Percentiles rank a stretch among this genome's conserved stretches.
Evolutionary conservation across 768 basidiomycete species (phyloP).

Genomic region (Stropharia rugosoannulata): DNA sequence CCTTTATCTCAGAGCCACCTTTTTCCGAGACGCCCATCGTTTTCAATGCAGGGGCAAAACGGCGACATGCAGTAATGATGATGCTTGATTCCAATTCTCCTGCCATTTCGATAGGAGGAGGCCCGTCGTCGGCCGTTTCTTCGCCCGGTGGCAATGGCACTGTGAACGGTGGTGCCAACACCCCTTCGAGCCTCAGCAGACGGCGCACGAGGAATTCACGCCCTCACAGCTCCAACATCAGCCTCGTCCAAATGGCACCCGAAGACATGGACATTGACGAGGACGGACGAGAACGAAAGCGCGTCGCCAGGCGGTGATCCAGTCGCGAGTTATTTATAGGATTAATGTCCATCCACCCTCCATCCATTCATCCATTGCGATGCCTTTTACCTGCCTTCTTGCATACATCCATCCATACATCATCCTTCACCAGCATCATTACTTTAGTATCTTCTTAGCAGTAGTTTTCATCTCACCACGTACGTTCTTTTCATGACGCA

Average conservation of each 20-base stretch:
- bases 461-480: too few species aligned
- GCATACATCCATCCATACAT: neutral
- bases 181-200: slow-evolving; percentile 28
- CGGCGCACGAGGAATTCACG: slow-evolving; percentile 57
- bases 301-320: slow-evolving; percentile 59
- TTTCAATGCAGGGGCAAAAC: slow-evolving; percentile 61
- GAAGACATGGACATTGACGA: slow-evolving; percentile 79
- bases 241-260: slow-evolving; percentile 29
- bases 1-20: slow-evolving; percentile 21
- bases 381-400: neutral
- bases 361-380: neutral
- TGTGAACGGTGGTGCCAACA: slow-evolving; percentile 23
- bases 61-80: slow-evolving; percentile 79
- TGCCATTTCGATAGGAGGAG: slow-evolving; percentile 34
- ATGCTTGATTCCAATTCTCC: slow-evolving; percentile 58
- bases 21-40: slow-evolving; percentile 39
- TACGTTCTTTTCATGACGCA: too few species aligned
- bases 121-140: slow-evolving; percentile 34
- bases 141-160: slow-evolving; percentile 13
- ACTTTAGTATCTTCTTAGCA: too few species aligned
- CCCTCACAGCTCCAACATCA: slow-evolving; percentile 38
- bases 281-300: slow-evolving; percentile 72
- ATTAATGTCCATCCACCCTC: neutral
- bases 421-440: too few species aligned
- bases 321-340: slow-evolving; percentile 4